phyloP scores from a whole-genome alignment of 192 early-diverging fungal species.

The Gryganskiella cystojenkinii region DNA sequence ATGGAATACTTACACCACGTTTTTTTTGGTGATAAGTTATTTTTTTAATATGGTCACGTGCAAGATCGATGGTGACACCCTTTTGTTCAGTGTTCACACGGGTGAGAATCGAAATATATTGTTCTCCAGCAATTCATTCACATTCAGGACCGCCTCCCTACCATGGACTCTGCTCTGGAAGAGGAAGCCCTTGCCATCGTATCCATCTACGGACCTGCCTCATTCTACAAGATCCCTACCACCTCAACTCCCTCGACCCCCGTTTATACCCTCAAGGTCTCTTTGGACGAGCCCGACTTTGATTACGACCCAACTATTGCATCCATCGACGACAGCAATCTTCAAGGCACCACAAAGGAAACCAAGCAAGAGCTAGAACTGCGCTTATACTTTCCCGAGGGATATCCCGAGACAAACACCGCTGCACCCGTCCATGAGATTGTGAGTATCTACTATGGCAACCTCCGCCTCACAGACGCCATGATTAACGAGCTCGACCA shows the following conservation, averaged over 20 bases:
- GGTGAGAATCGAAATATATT: no score
- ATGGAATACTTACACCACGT: no score
- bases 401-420: slow-evolving; percentile 55
- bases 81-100: no score
- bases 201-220: slow-evolving; percentile 50
- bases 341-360: neutral
- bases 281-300: slow-evolving; percentile 50
- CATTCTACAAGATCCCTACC: slow-evolving; percentile 31
- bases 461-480: slow-evolving; percentile 51
- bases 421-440: slow-evolving; percentile 62
- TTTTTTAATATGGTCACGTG: no score
- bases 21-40: no score
- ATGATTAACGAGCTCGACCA: slow-evolving; percentile 58
- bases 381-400: slow-evolving; percentile 56
- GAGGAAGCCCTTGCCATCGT: slow-evolving; percentile 56
- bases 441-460: slow-evolving; percentile 63
- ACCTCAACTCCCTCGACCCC: neutral
- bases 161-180: slow-evolving; percentile 22
- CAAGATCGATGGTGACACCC: no score
- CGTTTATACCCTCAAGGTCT: slow-evolving; percentile 47
- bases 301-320: slow-evolving; percentile 28
- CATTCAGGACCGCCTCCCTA: no score
- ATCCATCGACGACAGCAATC: neutral
- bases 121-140: no score
- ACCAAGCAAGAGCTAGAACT: slow-evolving; percentile 39